These are phyloP conservation scores for Ganoderma sp. DNA, from an alignment of 1,284 basidiomycete genomes.

Conservation along the genomic window DNA sequence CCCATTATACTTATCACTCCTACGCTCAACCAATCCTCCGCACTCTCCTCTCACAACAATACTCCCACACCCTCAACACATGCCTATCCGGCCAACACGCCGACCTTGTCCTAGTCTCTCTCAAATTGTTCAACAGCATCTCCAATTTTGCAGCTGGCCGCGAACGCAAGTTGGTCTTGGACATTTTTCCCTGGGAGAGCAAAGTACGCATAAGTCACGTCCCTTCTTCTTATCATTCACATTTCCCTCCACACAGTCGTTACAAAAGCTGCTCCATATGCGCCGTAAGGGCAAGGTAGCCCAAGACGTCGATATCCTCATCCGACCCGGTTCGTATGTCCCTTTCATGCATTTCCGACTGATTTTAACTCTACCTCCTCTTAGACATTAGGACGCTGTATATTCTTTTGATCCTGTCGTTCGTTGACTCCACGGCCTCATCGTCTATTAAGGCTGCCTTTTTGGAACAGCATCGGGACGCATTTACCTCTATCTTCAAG, in stretches of 20 bases:
- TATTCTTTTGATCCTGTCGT: conserved; percentile 71
- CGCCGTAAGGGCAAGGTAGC: conserved; percentile 59
- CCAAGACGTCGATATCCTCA: conserved; percentile 49
- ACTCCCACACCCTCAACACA: conserved; percentile 59
- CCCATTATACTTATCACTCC: conserved; percentile 67
- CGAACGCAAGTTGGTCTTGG: conserved; percentile 65
- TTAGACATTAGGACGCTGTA: conserved; percentile 77
- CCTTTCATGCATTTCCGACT: neutral
- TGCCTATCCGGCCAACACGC: conserved; percentile 64
- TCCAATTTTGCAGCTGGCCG: conserved; percentile 67
- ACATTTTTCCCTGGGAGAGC: conserved; percentile 75
- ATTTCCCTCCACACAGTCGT: conserved; percentile 48
- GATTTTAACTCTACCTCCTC: neutral
- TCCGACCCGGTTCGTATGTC: conserved; percentile 57
- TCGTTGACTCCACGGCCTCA: conserved; percentile 56
- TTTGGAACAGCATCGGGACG: conserved; percentile 69
- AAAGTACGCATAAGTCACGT: conserved; percentile 53
- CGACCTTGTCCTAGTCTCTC: conserved; percentile 65
- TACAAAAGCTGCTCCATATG: conserved; percentile 73
- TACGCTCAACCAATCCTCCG: conserved; percentile 66
- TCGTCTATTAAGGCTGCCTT: conserved; percentile 63
- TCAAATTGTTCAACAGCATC: conserved; percentile 67
- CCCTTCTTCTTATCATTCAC: neutral
- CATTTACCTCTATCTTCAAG: conserved; percentile 70
- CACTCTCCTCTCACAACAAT: conserved; percentile 57